phyloP scores from a whole-genome alignment of 768 basidiomycete genomes.

The Tulasnella sp. region DNA sequence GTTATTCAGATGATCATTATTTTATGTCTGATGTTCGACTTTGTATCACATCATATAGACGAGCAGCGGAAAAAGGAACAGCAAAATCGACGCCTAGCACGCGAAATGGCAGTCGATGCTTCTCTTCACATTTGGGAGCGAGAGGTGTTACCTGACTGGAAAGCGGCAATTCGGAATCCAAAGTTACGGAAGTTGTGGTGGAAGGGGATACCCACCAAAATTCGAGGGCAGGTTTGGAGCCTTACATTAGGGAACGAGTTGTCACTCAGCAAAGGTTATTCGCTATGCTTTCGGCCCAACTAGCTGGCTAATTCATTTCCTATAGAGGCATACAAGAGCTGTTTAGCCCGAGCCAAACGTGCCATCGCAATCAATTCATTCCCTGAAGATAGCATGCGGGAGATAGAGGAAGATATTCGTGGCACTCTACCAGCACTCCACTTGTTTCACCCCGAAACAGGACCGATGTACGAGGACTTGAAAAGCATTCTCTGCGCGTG shows the following conservation, averaged over 20 bases:
- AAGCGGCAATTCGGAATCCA: slow-evolving; percentile 48
- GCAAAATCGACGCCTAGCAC: slow-evolving; percentile 46
- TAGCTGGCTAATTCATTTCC: slow-evolving; percentile 7
- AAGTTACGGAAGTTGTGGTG: slow-evolving; percentile 67
- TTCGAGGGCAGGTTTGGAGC: slow-evolving; percentile 73
- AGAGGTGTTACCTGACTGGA: slow-evolving; percentile 74
- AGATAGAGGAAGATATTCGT: slow-evolving; percentile 63
- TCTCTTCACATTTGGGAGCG: slow-evolving; percentile 64
- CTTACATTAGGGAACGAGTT: slow-evolving; percentile 73
- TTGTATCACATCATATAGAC: slow-evolving; percentile 33
- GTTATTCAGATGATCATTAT: slow-evolving; percentile 18
- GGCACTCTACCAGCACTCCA: slow-evolving; percentile 64
- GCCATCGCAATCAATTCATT: slow-evolving; percentile 53
- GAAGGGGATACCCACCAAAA: slow-evolving; percentile 72
- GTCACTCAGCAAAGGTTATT: slow-evolving; percentile 63
- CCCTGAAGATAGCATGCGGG: slow-evolving; percentile 44
- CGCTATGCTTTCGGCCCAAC: neutral
- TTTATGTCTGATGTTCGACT: neutral
- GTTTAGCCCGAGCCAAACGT: slow-evolving; percentile 59
- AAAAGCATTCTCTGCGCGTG: slow-evolving; percentile 78
- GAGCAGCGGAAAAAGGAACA: slow-evolving; percentile 54
- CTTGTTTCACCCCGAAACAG: slow-evolving; percentile 62
- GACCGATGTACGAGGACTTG: slow-evolving; percentile 70
- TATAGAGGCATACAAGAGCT: slow-evolving; percentile 58
- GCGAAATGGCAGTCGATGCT: slow-evolving; percentile 57